phyloP scores from a whole-genome alignment of 2,329 filamentous ascomycete species.

The Trichophyton equinum region DNA sequence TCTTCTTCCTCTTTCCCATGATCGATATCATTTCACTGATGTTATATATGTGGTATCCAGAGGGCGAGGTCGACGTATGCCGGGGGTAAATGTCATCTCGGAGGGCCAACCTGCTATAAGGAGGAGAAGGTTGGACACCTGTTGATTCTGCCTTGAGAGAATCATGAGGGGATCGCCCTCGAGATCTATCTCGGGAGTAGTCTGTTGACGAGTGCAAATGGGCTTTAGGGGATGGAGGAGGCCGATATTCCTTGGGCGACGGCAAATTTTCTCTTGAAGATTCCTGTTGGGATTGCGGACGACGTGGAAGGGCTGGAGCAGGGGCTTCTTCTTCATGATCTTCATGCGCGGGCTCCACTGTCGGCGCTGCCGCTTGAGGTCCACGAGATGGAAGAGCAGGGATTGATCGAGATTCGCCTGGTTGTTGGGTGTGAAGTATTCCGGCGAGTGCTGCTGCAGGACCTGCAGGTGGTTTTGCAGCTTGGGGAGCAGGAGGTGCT shows the following conservation, averaged over 20 bases:
- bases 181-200: conserved; percentile 12
- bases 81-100: conserved; percentile 37
- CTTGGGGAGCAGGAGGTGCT: conserved; percentile 17
- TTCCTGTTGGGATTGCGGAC: conserved; percentile 49
- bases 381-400: conserved; percentile 23
- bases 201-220: conserved; percentile 44
- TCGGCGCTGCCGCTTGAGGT: conserved; percentile 35
- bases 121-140: conserved; percentile 43
- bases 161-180: conserved; percentile 19
- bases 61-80: conserved; percentile 43
- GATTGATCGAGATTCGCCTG: conserved; percentile 21
- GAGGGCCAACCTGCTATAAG: conserved; percentile 40
- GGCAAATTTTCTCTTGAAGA: conserved; percentile 43
- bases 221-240: conserved; percentile 37
- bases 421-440: conserved; percentile 32
- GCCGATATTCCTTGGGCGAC: conserved; percentile 40
- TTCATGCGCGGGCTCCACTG: conserved; percentile 55
- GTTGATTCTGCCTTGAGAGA: conserved; percentile 29
- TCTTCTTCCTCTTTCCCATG: conserved; percentile 94
- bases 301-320: conserved; percentile 50
- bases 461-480: conserved; percentile 32
- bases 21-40: conserved; percentile 96
- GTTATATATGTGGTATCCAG: conserved; percentile 87
- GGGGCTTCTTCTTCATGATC: conserved; percentile 48
- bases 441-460: conserved; percentile 48